phyloP scores from a whole-genome alignment of 176 grass and related monocot species.

The Triticum turgidum region DNA sequence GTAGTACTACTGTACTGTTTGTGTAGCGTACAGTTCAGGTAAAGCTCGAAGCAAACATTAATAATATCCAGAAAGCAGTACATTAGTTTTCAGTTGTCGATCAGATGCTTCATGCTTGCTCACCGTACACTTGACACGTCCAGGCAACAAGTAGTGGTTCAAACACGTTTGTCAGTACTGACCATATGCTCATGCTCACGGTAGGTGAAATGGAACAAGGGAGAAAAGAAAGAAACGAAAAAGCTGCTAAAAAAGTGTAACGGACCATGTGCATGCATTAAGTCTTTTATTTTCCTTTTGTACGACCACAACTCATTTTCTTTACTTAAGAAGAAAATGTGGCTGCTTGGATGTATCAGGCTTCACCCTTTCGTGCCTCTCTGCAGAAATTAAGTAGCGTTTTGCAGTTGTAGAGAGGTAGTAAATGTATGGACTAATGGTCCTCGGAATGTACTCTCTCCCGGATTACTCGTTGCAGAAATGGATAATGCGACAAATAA shows the following conservation, averaged over 20 bases:
- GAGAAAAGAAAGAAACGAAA: not conserved
- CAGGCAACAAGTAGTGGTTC: conserved; percentile 2
- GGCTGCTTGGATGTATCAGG: not conserved
- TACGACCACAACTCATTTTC: not conserved
- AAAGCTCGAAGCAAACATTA: not conserved
- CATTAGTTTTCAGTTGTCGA: not conserved
- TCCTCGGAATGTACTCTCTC: no score
- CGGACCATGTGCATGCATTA: not conserved
- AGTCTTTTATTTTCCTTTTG: not conserved
- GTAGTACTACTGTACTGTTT: not conserved
- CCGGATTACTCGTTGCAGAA: no score
- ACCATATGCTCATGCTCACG: conserved; percentile 8
- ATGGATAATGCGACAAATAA: no score
- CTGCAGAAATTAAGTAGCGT: not conserved
- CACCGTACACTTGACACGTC: not conserved
- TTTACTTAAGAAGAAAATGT: not conserved
- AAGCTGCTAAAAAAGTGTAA: conserved; percentile 12
- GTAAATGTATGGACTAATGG: no score
- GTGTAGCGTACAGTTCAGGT: not conserved
- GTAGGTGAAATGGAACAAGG: conserved; percentile 32
- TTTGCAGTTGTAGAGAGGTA: no score
- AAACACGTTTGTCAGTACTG: conserved; percentile 33
- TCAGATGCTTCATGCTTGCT: not conserved
- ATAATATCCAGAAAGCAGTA: not conserved
- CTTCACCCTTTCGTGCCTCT: not conserved